Conservation (phyloP, 768 basidiomycete genomes). For the Tricholoma furcatifolium region DNA sequence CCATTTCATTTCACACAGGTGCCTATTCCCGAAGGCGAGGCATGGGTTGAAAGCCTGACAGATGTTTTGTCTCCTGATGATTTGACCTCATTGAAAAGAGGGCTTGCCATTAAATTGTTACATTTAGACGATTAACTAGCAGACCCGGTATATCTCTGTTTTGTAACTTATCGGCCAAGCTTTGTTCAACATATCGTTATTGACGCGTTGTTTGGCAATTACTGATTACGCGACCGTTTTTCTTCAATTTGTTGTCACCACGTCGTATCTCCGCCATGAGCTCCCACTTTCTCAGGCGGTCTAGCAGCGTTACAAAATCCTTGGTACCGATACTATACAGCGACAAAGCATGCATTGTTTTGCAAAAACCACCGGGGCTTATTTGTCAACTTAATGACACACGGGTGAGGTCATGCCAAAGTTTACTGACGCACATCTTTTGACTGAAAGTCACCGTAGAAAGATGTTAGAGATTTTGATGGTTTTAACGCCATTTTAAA, state of each 20-base stretch:
- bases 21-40: conserved; percentile 16
- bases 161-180: too few species aligned
- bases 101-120: conserved; percentile 27
- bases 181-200: too few species aligned
- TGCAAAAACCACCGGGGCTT: conserved; percentile 62
- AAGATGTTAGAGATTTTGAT: conserved; percentile 10
- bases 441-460: not conserved
- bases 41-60: conserved; percentile 25
- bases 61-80: conserved; percentile 19
- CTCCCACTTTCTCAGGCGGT: not conserved
- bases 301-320: not conserved
- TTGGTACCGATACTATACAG: conserved; percentile 38
- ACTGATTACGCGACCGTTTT: not conserved
- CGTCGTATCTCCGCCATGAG: conserved; percentile 1
- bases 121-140: conserved; percentile 22
- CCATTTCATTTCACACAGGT: conserved; percentile 18
- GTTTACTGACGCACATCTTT: not conserved
- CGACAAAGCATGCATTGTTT: conserved; percentile 50
- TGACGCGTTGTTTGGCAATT: not conserved
- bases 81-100: conserved; percentile 25
- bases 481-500: conserved; percentile 34
- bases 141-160: too few species aligned
- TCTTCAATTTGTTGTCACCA: not conserved
- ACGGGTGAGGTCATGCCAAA: not conserved
- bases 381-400: conserved; percentile 45